Evolutionary conservation across 2,329 filamentous ascomycete genomes (phyloP).

Genomic region (Aphanoascus verrucosus): DNA sequence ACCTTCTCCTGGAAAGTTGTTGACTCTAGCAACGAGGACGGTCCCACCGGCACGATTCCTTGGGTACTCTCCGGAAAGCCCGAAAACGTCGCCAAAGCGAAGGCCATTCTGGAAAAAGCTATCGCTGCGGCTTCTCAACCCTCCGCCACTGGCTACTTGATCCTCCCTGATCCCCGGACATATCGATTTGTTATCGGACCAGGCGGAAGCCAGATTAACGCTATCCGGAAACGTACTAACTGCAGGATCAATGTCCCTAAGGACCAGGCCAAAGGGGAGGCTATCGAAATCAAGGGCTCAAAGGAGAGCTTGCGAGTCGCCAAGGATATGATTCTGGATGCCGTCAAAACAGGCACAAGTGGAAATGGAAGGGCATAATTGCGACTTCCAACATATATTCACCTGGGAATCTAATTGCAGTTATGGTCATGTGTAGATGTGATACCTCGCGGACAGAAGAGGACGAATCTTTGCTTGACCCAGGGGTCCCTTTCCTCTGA

Average conservation of each 20-base stretch:
- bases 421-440: neutral
- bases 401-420: neutral
- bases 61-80: constrained; percentile 76
- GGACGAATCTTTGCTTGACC: neutral
- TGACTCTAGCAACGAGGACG: constrained; percentile 34
- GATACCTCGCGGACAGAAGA: neutral
- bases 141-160: constrained; percentile 67
- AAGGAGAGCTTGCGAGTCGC: constrained; percentile 75
- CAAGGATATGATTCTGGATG: constrained; percentile 76
- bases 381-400: neutral
- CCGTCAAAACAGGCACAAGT: constrained; percentile 46
- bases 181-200: constrained; percentile 86
- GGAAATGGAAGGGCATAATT: constrained; percentile 9
- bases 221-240: constrained; percentile 80
- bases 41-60: constrained; percentile 42
- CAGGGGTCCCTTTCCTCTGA: too few relatives aligned
- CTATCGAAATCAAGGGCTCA: constrained; percentile 78
- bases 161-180: constrained; percentile 76
- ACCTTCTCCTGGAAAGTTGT: constrained; percentile 77
- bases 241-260: constrained; percentile 91
- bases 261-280: constrained; percentile 62
- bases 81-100: constrained; percentile 74
- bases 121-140: constrained; percentile 48
- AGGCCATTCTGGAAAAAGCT: constrained; percentile 59
- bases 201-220: constrained; percentile 82